These are phyloP conservation scores for Mucor piriformis DNA, from an alignment of 371 early-diverging fungal species.

Conservation along the genomic window DNA sequence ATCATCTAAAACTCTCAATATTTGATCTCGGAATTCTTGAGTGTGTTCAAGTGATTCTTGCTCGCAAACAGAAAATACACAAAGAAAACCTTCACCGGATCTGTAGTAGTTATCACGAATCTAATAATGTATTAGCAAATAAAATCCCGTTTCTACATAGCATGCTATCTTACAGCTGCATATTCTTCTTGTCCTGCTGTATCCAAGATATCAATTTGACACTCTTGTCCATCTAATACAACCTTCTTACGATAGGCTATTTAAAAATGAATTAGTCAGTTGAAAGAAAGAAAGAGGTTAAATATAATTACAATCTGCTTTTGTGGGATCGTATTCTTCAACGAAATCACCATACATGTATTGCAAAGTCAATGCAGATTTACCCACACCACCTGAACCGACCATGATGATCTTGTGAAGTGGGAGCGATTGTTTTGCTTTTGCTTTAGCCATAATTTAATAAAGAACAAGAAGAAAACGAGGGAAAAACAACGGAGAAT, in stretches of 20 bases:
- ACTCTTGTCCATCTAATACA: conserved; percentile 69
- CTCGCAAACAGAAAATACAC: conserved; percentile 86
- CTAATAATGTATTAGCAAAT: conserved; percentile 29
- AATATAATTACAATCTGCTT: conserved; percentile 73
- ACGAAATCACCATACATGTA: conserved; percentile 95
- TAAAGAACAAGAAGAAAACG: conserved; percentile 3
- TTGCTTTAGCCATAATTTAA: conserved; percentile 32
- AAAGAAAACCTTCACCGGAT: conserved; percentile 89
- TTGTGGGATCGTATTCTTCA: conserved; percentile 96
- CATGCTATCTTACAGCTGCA: conserved; percentile 58
- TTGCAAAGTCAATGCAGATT: conserved; percentile 90
- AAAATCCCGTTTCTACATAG: not conserved
- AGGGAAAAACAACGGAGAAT: conserved; percentile 2
- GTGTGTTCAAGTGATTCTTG: conserved; percentile 82
- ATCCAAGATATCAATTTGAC: conserved; percentile 91
- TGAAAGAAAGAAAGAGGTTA: not conserved
- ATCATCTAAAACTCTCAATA: conserved; percentile 85
- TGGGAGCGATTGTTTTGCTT: conserved; percentile 68
- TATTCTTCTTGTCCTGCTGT: conserved; percentile 95
- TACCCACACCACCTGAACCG: conserved; percentile 93
- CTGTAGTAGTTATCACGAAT: conserved; percentile 94
- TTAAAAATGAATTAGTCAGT: not conserved
- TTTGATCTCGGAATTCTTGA: conserved; percentile 88
- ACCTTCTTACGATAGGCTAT: conserved; percentile 74
- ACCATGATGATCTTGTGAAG: conserved; percentile 93